Conservation (phyloP, 169 alveolate species). For the Neospora caninum region DNA sequence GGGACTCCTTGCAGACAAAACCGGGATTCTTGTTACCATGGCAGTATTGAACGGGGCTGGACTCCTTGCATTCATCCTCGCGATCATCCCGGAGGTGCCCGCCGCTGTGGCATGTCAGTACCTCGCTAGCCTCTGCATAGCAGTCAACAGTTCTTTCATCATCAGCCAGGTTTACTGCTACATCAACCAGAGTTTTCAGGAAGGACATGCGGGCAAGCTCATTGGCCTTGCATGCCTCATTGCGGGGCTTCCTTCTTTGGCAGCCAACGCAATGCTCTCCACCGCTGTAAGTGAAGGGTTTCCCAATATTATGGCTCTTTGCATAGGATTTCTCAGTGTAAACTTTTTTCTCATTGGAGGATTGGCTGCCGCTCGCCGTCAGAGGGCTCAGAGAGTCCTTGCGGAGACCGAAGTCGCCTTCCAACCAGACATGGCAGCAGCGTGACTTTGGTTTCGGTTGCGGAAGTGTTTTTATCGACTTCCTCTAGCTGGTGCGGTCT, state of each 20-base stretch:
- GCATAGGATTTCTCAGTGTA: not conserved
- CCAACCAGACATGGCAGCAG: not conserved
- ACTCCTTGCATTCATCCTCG: slow-evolving; percentile 11
- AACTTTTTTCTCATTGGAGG: not conserved
- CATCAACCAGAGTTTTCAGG: slow-evolving; percentile 14
- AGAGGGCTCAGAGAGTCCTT: not conserved
- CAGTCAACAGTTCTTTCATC: slow-evolving; percentile 10
- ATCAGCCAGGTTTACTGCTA: slow-evolving; percentile 29
- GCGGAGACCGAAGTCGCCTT: slow-evolving; percentile 9
- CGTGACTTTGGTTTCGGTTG: too few relatives aligned
- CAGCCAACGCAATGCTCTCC: slow-evolving; percentile 9
- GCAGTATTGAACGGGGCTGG: not conserved
- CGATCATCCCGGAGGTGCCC: not conserved
- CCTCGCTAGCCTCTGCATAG: not conserved
- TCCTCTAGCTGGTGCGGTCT: too few relatives aligned
- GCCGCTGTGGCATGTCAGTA: slow-evolving; percentile 27
- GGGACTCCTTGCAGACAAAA: slow-evolving; percentile 30
- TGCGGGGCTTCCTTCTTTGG: slow-evolving; percentile 15
- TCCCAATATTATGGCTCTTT: not conserved
- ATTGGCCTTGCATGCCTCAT: not conserved
- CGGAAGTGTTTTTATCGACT: too few relatives aligned
- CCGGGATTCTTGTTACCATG: slow-evolving; percentile 15
- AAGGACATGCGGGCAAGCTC: slow-evolving; percentile 18
- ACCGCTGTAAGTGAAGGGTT: not conserved
- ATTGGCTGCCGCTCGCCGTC: not conserved